Base-by-base conservation (phyloP, 371 early-diverging fungal species). In the Phascolomyces articulosus region DNA sequence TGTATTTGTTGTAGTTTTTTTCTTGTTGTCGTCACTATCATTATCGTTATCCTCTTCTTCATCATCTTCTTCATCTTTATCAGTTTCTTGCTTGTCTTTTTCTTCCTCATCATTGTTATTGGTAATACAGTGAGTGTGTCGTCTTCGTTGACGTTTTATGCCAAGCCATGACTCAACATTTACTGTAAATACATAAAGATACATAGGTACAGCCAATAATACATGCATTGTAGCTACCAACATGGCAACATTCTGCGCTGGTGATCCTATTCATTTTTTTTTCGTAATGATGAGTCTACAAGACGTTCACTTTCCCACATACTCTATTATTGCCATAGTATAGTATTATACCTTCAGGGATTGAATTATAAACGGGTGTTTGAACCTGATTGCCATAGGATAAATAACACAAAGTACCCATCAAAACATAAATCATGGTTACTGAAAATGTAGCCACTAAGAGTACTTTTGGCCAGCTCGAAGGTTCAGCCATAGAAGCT, bases 161-260 rank as follows among this genome's bases (percentile, higher is more conserved):
- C 55, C 63, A 3, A 86, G 57, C 68, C 69, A 73, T 2, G 64
- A 47, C 27, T 91, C 91, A 31, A 90, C 74, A 34, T 85, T 84
- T 31, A 85, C 69, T 21, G 91, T 88, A 62, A 94, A 90, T 9
- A 92, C 86, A n/a, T 93, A 92, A 31, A 94, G 72, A 58, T 93
- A 84, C 34, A 95, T 80, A 0, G 95, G 95, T 31, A 89, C 85
- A 11, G 93, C 92, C 6, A 93, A 68, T 13, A 94, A 67, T 11
- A 94, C 93, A 66, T 95, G 95, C 2, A 89, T 67, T 0, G 93
- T 91, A 60, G 93, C 88, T 65, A 92, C 84, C 29, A 87, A 74
- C 71, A 91, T 88, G 47, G 93, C 87, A 29, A 86, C 73, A 10
- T 83, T 82, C 29, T 87, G 85, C 3, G 86, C 74, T n/a, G 87